Evolutionary conservation across 495 filamentous ascomycete species (phyloP).

Genomic region (Aspergillus haitiensis): DNA sequence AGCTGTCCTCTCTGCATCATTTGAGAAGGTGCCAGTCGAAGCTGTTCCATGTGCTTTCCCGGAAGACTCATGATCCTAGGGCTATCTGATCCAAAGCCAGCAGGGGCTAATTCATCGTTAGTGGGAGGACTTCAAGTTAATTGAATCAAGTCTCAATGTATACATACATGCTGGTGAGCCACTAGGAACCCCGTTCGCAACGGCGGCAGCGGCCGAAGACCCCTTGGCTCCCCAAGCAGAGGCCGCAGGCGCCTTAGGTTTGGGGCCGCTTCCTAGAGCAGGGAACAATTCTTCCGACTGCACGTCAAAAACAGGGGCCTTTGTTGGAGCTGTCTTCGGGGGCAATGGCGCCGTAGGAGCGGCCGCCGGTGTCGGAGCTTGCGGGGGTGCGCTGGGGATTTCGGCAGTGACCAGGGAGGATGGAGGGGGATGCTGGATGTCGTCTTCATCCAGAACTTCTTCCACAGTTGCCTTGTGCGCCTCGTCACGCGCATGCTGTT

Average conservation of each 20-base stretch:
- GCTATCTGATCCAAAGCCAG: constrained; percentile 31
- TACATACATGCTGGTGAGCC: constrained; percentile 49
- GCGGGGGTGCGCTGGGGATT: constrained; percentile 22
- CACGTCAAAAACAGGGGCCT: constrained; percentile 63
- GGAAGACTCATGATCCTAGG: constrained; percentile 68
- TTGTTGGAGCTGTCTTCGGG: constrained; percentile 45
- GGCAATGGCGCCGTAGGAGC: constrained; percentile 28
- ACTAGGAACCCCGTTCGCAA: constrained; percentile 57
- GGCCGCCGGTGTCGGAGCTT: constrained; percentile 25
- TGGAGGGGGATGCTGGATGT: constrained; percentile 59
- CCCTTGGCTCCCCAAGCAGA: constrained; percentile 70
- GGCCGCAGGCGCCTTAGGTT: constrained; percentile 59
- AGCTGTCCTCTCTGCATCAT: constrained; percentile 71
- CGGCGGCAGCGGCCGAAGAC: constrained; percentile 54
- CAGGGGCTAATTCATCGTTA: constrained; percentile 3
- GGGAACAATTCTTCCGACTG: constrained; percentile 90
- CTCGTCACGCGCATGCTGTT: constrained; percentile 68
- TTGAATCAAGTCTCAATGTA: background rate
- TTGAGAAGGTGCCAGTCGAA: constrained; percentile 68
- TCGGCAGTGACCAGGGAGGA: constrained; percentile 45
- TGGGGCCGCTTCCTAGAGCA: constrained; percentile 72
- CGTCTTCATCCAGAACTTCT: constrained; percentile 78
- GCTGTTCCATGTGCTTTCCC: constrained; percentile 73
- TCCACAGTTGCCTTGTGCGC: constrained; percentile 72
- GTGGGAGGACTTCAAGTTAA: background rate